Percentiles rank a stretch among this genome's conserved stretches.
Evolutionary conservation across 2,329 filamentous ascomycete genomes (phyloP).

Genomic region (Hypoxylon sp.): DNA sequence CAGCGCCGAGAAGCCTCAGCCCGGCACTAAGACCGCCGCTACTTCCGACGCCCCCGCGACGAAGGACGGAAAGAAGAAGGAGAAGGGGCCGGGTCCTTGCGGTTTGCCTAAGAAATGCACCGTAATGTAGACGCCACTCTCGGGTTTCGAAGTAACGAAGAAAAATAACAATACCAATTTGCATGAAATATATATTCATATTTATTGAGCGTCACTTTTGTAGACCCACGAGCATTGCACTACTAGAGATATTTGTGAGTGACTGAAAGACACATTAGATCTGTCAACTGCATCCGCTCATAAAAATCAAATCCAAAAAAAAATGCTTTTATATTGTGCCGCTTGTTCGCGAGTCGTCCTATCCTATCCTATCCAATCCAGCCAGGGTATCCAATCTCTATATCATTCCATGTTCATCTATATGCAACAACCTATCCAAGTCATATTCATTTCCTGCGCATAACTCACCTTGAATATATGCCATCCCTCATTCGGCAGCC

Average conservation of each 20-base stretch:
- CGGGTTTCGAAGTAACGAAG: conserved; percentile 29
- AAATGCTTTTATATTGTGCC: too few relatives aligned
- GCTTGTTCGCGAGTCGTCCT: too few relatives aligned
- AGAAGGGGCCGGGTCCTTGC: conserved; percentile 73
- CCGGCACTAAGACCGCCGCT: conserved; percentile 21
- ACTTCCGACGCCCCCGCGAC: not conserved
- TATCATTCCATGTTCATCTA: too few relatives aligned
- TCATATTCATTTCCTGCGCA: not conserved
- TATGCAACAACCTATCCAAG: too few relatives aligned
- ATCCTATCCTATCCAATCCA: too few relatives aligned
- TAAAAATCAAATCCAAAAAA: too few relatives aligned
- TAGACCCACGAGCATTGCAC: not conserved
- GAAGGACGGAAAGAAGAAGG: conserved; percentile 50
- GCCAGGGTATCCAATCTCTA: too few relatives aligned
- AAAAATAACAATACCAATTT: conserved; percentile 1
- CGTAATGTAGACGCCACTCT: conserved; percentile 59
- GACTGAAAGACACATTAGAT: too few relatives aligned
- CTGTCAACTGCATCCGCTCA: too few relatives aligned
- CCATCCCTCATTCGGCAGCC: not conserved
- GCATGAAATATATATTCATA: conserved; percentile 8
- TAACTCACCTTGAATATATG: not conserved
- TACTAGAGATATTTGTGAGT: too few relatives aligned
- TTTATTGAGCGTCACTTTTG: not conserved
- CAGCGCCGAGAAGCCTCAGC: conserved; percentile 33
- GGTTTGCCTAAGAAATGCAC: conserved; percentile 78